These are phyloP conservation scores for Pseudocercospora eumusae DNA, from an alignment of 2,329 filamentous ascomycete species.

Conservation along the genomic window DNA sequence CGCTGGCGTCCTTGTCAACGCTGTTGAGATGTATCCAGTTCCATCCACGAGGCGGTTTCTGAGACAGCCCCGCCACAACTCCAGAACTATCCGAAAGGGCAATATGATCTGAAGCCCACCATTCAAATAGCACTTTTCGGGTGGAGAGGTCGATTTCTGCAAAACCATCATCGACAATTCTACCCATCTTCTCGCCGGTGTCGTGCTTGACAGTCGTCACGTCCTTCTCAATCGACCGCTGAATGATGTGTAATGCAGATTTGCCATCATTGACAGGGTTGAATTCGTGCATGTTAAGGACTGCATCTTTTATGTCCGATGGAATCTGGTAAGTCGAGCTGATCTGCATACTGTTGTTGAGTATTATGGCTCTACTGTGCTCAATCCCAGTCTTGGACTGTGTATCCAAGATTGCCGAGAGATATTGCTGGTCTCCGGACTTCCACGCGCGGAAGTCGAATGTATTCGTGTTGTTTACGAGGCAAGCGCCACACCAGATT, in stretches of 20 bases:
- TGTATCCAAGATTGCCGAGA: slow-evolving; percentile 17
- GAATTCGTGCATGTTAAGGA: slow-evolving; percentile 45
- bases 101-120: slow-evolving; percentile 35
- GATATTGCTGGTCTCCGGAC: slow-evolving; percentile 9
- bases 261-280: slow-evolving; percentile 38
- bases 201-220: slow-evolving; percentile 38
- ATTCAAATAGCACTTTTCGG: slow-evolving; percentile 39
- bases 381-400: neutral
- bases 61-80: neutral
- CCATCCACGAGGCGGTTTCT: slow-evolving; percentile 14
- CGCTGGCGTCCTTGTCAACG: slow-evolving; percentile 42
- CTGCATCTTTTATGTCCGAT: neutral
- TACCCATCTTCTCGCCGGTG: slow-evolving; percentile 22
- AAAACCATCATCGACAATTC: slow-evolving; percentile 18
- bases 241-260: slow-evolving; percentile 35
- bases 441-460: slow-evolving; percentile 23
- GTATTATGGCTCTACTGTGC: slow-evolving; percentile 13
- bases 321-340: slow-evolving; percentile 11
- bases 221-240: slow-evolving; percentile 33
- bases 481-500: slow-evolving; percentile 26
- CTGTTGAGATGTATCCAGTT: slow-evolving; percentile 41
- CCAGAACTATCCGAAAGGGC: neutral
- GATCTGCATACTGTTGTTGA: slow-evolving; percentile 13
- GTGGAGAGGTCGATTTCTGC: slow-evolving; percentile 39
- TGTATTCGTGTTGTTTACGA: slow-evolving; percentile 22